Percentiles rank a stretch among this genome's conserved stretches.
Conservation (phyloP, 192 early-diverging fungal genomes). For the Mycoemilia scoparia region DNA sequence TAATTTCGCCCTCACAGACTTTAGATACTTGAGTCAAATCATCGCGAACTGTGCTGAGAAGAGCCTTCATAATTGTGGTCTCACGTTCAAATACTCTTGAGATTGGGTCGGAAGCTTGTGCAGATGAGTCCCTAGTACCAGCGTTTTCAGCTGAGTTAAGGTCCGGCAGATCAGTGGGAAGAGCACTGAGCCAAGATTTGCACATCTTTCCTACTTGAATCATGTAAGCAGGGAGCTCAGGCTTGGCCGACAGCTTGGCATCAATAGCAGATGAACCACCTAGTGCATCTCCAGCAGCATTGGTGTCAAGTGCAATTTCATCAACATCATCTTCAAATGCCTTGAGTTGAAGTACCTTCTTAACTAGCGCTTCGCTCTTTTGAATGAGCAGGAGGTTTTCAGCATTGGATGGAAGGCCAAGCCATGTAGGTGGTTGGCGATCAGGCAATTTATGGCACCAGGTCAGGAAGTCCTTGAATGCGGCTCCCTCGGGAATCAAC, state of each 20-base stretch:
- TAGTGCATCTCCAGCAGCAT: background rate
- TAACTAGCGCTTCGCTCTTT: constrained; percentile 62
- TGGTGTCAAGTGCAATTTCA: constrained; percentile 6
- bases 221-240: constrained; percentile 54
- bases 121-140: background rate
- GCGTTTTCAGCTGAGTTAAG: background rate
- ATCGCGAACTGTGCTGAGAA: constrained; percentile 39
- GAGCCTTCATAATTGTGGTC: constrained; percentile 32
- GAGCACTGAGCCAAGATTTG: constrained; percentile 32
- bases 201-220: constrained; percentile 33
- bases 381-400: constrained; percentile 73
- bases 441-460: constrained; percentile 84
- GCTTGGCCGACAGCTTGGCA: constrained; percentile 24
- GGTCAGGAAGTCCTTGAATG: constrained; percentile 61
- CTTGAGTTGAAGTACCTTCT: constrained; percentile 72
- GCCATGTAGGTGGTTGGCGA: constrained; percentile 89
- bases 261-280: constrained; percentile 9
- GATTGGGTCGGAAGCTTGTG: constrained; percentile 34
- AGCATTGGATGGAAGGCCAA: constrained; percentile 84
- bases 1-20: constrained; percentile 55
- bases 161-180: constrained; percentile 24
- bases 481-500: constrained; percentile 69
- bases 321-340: constrained; percentile 69
- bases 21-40: constrained; percentile 47
- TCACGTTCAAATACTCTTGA: constrained; percentile 77